Percentiles rank a stretch among this genome's conserved stretches.
phyloP scores from a whole-genome alignment of 192 early-diverging fungal species.

The Coemansia sp. region DNA sequence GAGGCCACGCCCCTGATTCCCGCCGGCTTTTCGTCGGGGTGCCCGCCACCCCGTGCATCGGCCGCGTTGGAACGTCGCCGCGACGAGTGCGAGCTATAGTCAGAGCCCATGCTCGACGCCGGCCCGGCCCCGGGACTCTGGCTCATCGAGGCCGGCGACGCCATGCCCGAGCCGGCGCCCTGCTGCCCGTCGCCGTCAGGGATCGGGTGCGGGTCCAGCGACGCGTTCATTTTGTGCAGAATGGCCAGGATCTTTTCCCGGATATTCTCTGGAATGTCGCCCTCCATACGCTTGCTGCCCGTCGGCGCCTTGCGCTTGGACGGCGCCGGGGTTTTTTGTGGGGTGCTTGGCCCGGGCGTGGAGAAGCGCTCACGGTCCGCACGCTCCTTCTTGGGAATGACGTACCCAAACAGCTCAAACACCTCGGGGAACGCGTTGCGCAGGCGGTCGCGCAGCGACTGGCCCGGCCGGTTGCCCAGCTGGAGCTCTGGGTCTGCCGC shows the following conservation, averaged over 20 bases:
- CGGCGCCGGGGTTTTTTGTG: background rate
- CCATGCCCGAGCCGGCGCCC: too few relatives aligned
- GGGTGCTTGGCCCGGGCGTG: background rate
- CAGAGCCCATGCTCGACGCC: background rate
- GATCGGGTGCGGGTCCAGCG: conserved; percentile 42
- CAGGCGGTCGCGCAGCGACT: conserved; percentile 46
- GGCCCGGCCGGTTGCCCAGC: conserved; percentile 39
- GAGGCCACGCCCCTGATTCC: background rate
- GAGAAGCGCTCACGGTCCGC: conserved; percentile 31
- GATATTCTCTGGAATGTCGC: conserved; percentile 34
- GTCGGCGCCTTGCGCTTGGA: conserved; percentile 42
- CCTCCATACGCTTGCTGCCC: conserved; percentile 42
- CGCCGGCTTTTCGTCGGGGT: too few relatives aligned
- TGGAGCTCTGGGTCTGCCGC: conserved; percentile 41
- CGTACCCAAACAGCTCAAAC: conserved; percentile 48
- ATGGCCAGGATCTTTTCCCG: conserved; percentile 25
- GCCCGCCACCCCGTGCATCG: too few relatives aligned
- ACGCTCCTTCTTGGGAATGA: conserved; percentile 48
- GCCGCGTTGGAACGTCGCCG: conserved; percentile 7
- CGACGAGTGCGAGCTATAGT: background rate
- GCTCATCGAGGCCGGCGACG: too few relatives aligned
- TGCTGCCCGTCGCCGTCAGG: too few relatives aligned
- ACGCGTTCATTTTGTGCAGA: conserved; percentile 22
- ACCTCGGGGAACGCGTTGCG: conserved; percentile 49
- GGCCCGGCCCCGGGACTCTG: background rate